Base-by-base conservation (phyloP, 2,329 filamentous ascomycete species). In the Aureobasidium sp. region DNA sequence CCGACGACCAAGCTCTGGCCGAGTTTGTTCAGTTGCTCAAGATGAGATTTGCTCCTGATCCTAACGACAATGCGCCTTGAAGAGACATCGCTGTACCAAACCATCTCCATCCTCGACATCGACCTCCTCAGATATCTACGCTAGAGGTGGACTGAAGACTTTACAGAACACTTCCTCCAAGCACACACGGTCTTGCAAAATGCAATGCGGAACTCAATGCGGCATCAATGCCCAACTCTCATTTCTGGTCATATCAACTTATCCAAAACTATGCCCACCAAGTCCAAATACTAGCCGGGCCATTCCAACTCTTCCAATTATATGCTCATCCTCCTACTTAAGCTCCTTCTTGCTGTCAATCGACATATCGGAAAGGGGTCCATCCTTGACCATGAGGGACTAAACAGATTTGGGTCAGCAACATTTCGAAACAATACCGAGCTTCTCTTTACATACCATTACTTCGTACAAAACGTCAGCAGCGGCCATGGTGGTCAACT, bases 321-420 rank as follows among this genome's bases (percentile, higher is more conserved):
- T 21, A 10, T 5, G 16, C 3, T 42, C 16, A 39, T 32, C 15
- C 50, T 42, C 50, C 27, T 57, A 57, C 54, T 58, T 53, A 30
- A 61, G 27, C 50, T 61, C 59, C 16, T 54, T 49, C 59, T 61
- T 61, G 32, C 41, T 55, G 34, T 61, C 50, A 34, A 55, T 21
- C 5, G 32, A 29, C 34, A 61, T 32, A 36, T 62, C 57, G 37
- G 57, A 87, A 65, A 90, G 75, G 0, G 87, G 87, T 0, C 88
- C 89, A 68, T 85, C 86, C 80, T 91, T 90, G 16, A 91, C 87
- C 88, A 91, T 92, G 64, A 92, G 80, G 13, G 84, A 89, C 50
- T 54, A 52, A 3, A 4, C 6, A 27, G 16, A 21, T 13, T 29
- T 11, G 6, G 10, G 16, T 54, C 15, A 54, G 50, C 37, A 30